Percentiles rank a stretch among this genome's conserved stretches.
Evolutionary conservation across 139 green algal species (phyloP).

Genomic region (Desmodesmus armatus): DNA sequence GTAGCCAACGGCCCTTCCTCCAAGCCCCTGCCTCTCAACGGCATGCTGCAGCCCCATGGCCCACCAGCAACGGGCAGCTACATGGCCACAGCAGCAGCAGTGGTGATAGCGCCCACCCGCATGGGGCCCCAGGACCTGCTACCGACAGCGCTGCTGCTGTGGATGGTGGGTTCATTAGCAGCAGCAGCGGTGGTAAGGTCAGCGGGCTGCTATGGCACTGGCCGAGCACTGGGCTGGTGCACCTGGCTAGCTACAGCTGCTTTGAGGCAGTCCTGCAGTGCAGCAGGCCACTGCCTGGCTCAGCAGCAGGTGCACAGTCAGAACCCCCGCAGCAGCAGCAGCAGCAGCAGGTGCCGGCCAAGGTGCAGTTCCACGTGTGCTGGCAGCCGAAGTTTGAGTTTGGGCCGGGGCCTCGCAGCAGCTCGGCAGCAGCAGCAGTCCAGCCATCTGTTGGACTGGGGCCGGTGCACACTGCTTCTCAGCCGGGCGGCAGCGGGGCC

Average conservation of each 20-base stretch:
- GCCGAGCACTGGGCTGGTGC: constrained; percentile 26
- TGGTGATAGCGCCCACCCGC: neutral
- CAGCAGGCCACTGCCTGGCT: neutral
- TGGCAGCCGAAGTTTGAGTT: constrained; percentile 40
- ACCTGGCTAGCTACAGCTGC: constrained; percentile 7
- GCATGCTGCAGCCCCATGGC: no score
- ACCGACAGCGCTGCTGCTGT: neutral
- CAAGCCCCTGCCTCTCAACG: no score
- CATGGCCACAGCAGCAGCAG: neutral
- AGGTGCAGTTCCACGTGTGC: constrained; percentile 1
- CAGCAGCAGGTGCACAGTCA: neutral
- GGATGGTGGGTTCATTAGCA: neutral
- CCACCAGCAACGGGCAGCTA: neutral
- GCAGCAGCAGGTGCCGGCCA: constrained; percentile 2
- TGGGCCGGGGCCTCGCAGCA: neutral
- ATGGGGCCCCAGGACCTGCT: neutral
- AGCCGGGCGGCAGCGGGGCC: neutral
- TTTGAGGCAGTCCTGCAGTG: neutral
- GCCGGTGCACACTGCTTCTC: neutral
- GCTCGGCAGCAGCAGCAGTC: constrained; percentile 12
- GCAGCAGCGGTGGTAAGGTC: constrained; percentile 22
- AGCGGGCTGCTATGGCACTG: constrained; percentile 35
- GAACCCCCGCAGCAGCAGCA: constrained; percentile 5
- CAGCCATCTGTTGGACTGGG: neutral
- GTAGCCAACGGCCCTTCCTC: neutral